Base-by-base conservation (phyloP, 768 basidiomycete genomes). In the Dentipellis fragilis region DNA sequence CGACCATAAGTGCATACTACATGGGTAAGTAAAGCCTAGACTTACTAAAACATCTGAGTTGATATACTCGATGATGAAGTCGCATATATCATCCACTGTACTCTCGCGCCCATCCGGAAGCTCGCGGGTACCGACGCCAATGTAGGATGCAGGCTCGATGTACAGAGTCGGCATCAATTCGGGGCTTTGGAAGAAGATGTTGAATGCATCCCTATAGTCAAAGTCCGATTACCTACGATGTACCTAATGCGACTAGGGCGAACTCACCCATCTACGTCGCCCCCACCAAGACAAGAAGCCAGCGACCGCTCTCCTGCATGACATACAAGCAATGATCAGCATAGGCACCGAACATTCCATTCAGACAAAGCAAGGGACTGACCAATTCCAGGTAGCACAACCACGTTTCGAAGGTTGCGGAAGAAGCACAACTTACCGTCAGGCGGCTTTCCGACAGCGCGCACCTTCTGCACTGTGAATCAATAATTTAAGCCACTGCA, bases 31-130 rank as follows among this genome's bases (percentile, higher is more conserved):
- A 35, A 9, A 16, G 5, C 12, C 14, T 7, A 16, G 19, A 63
- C 76, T 17, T 68, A 89, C 87, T 76, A 89, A 68, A 45, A 89
- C 78, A 63, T 92, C 88, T 0, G 88, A 89, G 59, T 87, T 78
- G 65, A 93, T 89, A 55, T 91, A 93, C 61, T 92, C 83, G 12
- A 89, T 81, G 21, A 93, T 72, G 61, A 93, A 92, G 55, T 92
- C 75, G 58, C 85, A 87, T 12, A 92, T 81, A 60, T 90, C 87
- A 1, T 83, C 72, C 5, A 89, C 77, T 0, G 74, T 80, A 54
- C 80, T 80, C 7, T 78, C 74, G 16, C 76, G 63, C 22, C 49
- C 64, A 12, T 58, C 48, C 1, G 58, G 55, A 0, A 67, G 58
- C 11, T 35, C 48, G 12, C 57, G 22, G 14, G 60, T 57, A 1